A percentile compares a stretch with the other conserved stretches of the same genome.
Conservation (phyloP, 805 yeast species). For the Sugiyamaella floridensis region DNA sequence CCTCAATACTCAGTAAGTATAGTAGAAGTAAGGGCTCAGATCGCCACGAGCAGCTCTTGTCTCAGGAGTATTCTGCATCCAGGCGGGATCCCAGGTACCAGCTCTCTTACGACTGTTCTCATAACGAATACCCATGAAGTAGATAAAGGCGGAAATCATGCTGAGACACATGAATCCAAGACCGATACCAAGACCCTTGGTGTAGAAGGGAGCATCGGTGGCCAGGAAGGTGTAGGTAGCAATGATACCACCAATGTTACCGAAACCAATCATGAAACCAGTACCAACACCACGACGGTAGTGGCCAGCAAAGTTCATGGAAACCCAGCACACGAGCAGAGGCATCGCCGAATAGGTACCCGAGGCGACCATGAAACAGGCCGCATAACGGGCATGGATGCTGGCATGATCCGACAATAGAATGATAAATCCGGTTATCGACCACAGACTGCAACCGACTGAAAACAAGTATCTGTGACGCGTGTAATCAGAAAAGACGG, state of each 20-base stretch:
- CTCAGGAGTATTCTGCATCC: constrained; percentile 17
- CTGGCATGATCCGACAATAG: constrained; percentile 40
- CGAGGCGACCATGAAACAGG: constrained; percentile 51
- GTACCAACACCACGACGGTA: constrained; percentile 51
- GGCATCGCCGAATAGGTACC: constrained; percentile 67
- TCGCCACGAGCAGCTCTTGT: constrained; percentile 28
- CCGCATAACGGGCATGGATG: constrained; percentile 48
- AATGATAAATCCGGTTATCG: constrained; percentile 51
- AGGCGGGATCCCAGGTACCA: constrained; percentile 23
- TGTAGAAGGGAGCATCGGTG: constrained; percentile 52
- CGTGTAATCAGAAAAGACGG: constrained; percentile 52
- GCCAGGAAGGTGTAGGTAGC: constrained; percentile 51
- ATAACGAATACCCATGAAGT: constrained; percentile 29
- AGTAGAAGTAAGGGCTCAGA: constrained; percentile 27
- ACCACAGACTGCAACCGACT: constrained; percentile 27
- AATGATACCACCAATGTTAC: constrained; percentile 67
- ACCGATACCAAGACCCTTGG: constrained; percentile 46
- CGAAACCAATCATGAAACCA: constrained; percentile 62
- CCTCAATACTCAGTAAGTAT: constrained; percentile 22
- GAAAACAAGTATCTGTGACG: constrained; percentile 32
- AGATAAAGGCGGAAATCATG: constrained; percentile 32
- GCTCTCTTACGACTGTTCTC: constrained; percentile 25
- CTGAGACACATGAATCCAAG: constrained; percentile 44
- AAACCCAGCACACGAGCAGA: constrained; percentile 58
- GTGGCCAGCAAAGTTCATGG: constrained; percentile 59